Percentiles rank a stretch among this genome's conserved stretches.
Evolutionary conservation across 2,329 filamentous ascomycete genomes (phyloP).

Genomic region (Ophiostoma novo-ulmi): DNA sequence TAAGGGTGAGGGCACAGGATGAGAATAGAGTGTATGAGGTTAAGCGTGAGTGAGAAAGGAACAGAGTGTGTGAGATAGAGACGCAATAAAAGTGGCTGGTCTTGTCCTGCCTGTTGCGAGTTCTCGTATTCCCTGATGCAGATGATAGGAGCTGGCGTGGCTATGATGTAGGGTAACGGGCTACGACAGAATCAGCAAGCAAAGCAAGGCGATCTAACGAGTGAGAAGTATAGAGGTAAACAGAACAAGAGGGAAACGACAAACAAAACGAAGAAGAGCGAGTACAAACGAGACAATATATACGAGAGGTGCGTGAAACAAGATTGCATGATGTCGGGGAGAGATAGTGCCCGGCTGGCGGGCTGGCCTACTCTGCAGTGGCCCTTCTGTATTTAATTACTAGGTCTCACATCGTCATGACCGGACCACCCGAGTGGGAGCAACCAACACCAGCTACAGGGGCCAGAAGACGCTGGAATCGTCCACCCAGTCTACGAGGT

Average conservation of each 20-base stretch:
- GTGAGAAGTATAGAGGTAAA: background rate
- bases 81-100: conserved; percentile 10
- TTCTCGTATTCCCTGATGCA: conserved; percentile 15
- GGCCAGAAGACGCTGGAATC: no score
- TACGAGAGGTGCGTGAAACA: background rate
- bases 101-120: background rate
- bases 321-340: no score
- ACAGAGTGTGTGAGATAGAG: background rate
- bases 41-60: background rate
- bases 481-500: no score
- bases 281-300: background rate
- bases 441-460: no score
- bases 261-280: background rate
- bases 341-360: no score
- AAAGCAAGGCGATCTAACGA: background rate
- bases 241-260: background rate
- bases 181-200: background rate
- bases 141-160: background rate
- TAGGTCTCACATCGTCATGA: no score
- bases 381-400: no score
- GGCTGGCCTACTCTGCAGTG: no score
- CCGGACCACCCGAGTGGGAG: no score
- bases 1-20: background rate
- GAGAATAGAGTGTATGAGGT: background rate
- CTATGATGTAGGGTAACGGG: conserved; percentile 6